Conservation (phyloP, 2,329 filamentous ascomycete genomes). For the Blastomyces gilchristii region DNA sequence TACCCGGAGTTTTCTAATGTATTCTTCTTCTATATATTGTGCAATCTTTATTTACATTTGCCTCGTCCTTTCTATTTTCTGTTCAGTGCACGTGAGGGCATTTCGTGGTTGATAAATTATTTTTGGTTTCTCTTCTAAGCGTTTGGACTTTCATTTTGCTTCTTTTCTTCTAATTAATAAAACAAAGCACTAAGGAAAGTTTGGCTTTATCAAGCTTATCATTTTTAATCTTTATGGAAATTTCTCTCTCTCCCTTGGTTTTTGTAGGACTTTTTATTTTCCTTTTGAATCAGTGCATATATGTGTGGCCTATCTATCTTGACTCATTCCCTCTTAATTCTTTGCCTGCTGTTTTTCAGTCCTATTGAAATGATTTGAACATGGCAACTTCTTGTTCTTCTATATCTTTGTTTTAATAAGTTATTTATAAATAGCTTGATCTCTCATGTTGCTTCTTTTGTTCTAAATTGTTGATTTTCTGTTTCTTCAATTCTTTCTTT, state of each 20-base stretch:
- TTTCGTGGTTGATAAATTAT: neutral
- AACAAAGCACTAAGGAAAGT: neutral
- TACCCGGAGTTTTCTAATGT: neutral
- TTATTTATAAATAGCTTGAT: neutral
- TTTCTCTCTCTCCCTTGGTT: neutral
- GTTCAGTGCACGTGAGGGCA: conserved; percentile 2
- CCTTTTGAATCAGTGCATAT: neutral
- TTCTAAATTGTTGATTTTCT: neutral
- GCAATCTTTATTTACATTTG: neutral
- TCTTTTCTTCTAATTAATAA: neutral
- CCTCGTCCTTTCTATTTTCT: neutral
- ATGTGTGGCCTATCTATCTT: too few species aligned
- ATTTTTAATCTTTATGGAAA: neutral
- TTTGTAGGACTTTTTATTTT: neutral
- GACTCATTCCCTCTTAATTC: neutral
- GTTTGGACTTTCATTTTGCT: neutral
- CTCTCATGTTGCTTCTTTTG: neutral
- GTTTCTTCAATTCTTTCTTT: too few species aligned
- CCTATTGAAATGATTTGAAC: neutral
- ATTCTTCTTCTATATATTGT: neutral
- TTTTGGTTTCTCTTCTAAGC: conserved; percentile 1
- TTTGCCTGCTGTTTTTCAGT: neutral
- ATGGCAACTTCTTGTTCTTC: neutral
- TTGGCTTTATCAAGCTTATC: neutral
- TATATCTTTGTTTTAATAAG: neutral